A percentile compares a stretch with the other conserved stretches of the same genome.
These are phyloP conservation scores for Takakia lepidozioides DNA, from an alignment of 225 moss, liverwort and hornwort genomes.

Conservation along the genomic window DNA sequence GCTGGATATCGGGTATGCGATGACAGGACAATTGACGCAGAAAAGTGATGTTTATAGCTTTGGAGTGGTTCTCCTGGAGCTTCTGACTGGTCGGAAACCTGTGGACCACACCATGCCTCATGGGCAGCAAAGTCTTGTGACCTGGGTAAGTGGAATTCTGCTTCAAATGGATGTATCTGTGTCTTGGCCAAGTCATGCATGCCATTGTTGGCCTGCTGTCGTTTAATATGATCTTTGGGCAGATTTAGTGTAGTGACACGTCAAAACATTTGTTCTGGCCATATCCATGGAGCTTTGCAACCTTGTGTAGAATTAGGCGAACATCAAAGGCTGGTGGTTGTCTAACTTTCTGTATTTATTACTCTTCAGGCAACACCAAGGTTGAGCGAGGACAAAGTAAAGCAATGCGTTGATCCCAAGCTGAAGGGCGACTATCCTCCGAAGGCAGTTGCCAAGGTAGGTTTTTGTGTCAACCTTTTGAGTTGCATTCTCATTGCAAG, in stretches of 20 bases:
- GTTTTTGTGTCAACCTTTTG: no score
- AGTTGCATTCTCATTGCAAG: no score
- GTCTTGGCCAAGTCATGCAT: no score
- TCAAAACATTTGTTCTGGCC: no score
- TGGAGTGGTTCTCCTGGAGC: conserved; percentile 95
- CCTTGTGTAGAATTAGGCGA: no score
- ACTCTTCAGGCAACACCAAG: conserved; percentile 92
- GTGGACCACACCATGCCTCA: conserved; percentile 98
- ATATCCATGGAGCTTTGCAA: no score
- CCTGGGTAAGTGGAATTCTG: conserved; percentile 70
- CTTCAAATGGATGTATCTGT: no score
- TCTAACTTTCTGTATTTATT: no score
- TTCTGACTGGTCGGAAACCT: conserved; percentile 95
- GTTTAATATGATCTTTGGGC: no score
- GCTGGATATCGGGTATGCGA: conserved; percentile 81
- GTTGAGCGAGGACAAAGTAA: conserved; percentile 98
- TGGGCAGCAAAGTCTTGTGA: conserved; percentile 98
- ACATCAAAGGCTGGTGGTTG: no score
- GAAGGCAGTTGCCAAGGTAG: conserved; percentile 99
- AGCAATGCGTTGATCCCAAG: conserved; percentile 98
- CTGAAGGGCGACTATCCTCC: conserved; percentile 88
- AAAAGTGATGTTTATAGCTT: conserved; percentile 99
- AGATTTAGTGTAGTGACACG: no score
- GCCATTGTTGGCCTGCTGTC: no score
- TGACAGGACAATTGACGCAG: conserved; percentile 98